Conservation (phyloP, 768 basidiomycete genomes). For the Hebeloma cylindrosporum region DNA sequence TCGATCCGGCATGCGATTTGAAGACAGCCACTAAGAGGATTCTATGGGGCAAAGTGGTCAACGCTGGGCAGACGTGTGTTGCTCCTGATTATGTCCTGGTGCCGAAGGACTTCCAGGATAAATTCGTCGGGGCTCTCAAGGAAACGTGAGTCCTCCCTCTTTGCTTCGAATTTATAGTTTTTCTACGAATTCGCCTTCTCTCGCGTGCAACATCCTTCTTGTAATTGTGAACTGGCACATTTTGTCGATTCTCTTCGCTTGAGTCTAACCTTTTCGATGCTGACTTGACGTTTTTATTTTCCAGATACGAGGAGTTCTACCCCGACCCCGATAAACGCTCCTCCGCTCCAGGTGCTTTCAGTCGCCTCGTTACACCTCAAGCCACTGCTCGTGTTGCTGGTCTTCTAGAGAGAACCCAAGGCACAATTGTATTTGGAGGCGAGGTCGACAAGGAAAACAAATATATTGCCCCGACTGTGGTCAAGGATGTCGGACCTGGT, state of each 20-base stretch:
- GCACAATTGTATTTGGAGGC: constrained; percentile 66
- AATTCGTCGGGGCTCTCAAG: constrained; percentile 44
- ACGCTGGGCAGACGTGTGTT: constrained; percentile 76
- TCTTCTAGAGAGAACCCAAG: constrained; percentile 65
- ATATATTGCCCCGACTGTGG: constrained; percentile 73
- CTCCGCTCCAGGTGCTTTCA: constrained; percentile 40
- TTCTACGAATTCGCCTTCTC: not conserved
- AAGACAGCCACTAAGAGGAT: constrained; percentile 66
- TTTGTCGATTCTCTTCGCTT: too few species aligned
- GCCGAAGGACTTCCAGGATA: constrained; percentile 44
- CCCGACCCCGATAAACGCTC: constrained; percentile 47
- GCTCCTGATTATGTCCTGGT: constrained; percentile 60
- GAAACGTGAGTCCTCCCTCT: constrained; percentile 35
- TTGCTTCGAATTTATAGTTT: not conserved
- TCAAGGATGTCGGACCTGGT: constrained; percentile 56
- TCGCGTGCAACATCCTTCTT: not conserved
- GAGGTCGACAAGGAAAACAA: constrained; percentile 52
- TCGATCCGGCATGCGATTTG: constrained; percentile 71
- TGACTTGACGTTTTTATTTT: not conserved
- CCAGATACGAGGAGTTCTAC: constrained; percentile 57
- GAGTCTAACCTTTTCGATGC: too few species aligned
- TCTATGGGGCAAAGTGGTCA: constrained; percentile 79
- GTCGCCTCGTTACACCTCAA: constrained; percentile 50
- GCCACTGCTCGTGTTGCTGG: constrained; percentile 55
- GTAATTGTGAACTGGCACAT: too few species aligned